Base-by-base conservation (phyloP, 2,329 filamentous ascomycete genomes). In the Monilinia laxa region DNA sequence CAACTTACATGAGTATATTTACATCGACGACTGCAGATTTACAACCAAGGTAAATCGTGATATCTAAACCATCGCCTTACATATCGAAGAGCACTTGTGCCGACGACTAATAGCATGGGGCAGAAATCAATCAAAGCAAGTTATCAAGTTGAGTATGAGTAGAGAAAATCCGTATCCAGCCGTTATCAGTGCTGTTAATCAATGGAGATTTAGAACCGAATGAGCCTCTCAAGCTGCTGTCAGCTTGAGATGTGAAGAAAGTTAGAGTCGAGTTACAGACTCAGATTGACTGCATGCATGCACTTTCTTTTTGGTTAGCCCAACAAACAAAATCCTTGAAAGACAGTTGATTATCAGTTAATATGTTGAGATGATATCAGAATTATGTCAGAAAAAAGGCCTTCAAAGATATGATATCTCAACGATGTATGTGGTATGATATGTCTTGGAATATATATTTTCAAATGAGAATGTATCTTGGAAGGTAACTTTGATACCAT, bases 1-100 rank as follows among this genome's bases (percentile, higher is more conserved):
- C 20, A 49, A 35, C 40, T 59, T 59, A 35, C 57, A 47, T 59
- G 42, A 7, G 35, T 60, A 35, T 18, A 49, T 60, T 35, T 12
- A 20, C 25, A 31, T n/a, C 35, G 57, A 35, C 47, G 42, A 49
- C 57, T 60, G 45, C 42, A 60, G 57, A 49, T 20, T 6, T 49
- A 31, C 28, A 60, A 35, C 7, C 42, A 35, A 31, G 42, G 57
- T 49, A 35, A 38, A 49, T n/a, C 12, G 18, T 35, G 42, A 60
- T 49, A 5, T 49, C 28, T 49, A 3, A 25, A 60, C 42, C 28
- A 28, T 49, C 20, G 28, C 31, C 49, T 35, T 60, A 42, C 42
- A 35, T 49, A 49, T 12, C n/a, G 9, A 4, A 35, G 20, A 49
- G 45, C 35, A 60, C 12, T 35, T 10, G 9, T 54, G 52, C 16